Evolutionary conservation across 306 rosid species (phyloP).

Genomic region (Acacia melanoxylon): DNA sequence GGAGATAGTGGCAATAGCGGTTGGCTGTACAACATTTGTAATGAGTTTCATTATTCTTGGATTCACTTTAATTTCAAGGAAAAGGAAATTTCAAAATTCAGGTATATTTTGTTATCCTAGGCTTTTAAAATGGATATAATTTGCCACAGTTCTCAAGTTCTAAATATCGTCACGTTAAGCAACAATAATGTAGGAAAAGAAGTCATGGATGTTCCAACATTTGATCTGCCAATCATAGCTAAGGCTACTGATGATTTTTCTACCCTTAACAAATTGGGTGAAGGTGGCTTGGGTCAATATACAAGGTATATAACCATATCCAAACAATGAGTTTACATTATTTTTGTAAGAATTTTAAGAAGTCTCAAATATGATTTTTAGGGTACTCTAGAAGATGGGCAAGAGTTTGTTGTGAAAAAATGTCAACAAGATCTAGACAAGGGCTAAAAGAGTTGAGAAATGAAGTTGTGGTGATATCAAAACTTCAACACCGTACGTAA

Average conservation of each 20-base stretch:
- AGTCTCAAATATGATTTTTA: conserved; percentile 20
- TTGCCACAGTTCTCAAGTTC: neutral
- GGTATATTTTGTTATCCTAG: neutral
- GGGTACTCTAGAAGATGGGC: conserved; percentile 18
- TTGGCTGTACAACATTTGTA: neutral
- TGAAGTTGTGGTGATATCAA: conserved; percentile 34
- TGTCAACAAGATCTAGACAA: conserved; percentile 47
- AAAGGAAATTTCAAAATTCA: neutral
- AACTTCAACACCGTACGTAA: conserved; percentile 49
- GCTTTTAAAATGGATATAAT: neutral
- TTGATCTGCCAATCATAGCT: conserved; percentile 21
- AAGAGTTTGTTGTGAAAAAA: conserved; percentile 49
- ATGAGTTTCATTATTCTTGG: neutral
- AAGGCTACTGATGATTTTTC: conserved; percentile 37
- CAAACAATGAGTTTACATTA: neutral
- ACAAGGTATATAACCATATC: conserved; percentile 35
- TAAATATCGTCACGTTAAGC: neutral
- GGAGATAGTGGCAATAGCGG: neutral
- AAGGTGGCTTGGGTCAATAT: conserved; percentile 42
- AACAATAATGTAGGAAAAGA: neutral
- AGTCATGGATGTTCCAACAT: conserved; percentile 32
- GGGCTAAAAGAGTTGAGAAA: conserved; percentile 50
- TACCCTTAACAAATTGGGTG: conserved; percentile 22
- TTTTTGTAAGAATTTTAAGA: too few relatives aligned
- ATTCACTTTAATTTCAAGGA: neutral